These are phyloP conservation scores for Aspergillus pseudoglaucus DNA, from an alignment of 2,329 filamentous ascomycete genomes.

Conservation along the genomic window DNA sequence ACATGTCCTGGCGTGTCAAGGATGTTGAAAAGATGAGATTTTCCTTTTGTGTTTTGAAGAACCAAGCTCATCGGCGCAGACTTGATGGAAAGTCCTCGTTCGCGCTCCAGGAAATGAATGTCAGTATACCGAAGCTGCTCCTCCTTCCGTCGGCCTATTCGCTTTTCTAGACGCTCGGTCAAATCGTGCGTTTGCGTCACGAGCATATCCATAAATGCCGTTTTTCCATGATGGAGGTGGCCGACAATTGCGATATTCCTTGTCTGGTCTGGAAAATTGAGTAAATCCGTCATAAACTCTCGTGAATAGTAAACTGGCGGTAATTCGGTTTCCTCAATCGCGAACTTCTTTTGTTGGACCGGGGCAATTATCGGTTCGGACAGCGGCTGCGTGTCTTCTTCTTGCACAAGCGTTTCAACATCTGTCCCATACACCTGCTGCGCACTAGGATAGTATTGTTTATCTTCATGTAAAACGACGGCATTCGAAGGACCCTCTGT, in stretches of 20 bases:
- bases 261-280: slow-evolving; percentile 93
- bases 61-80: slow-evolving; percentile 90
- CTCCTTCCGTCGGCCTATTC: slow-evolving; percentile 72
- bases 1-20: slow-evolving; percentile 96
- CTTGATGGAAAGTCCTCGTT: slow-evolving; percentile 87
- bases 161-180: slow-evolving; percentile 67
- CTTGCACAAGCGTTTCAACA: slow-evolving; percentile 92
- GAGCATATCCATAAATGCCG: slow-evolving; percentile 96
- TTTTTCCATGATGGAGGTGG: slow-evolving; percentile 96
- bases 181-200: slow-evolving; percentile 93
- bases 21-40: slow-evolving; percentile 91
- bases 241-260: slow-evolving; percentile 88
- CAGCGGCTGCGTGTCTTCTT: slow-evolving; percentile 92
- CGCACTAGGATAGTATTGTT: slow-evolving; percentile 98
- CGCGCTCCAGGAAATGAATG: slow-evolving; percentile 78
- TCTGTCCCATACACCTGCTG: slow-evolving; percentile 90
- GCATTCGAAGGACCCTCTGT: slow-evolving; percentile 88
- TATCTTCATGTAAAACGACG: slow-evolving; percentile 97
- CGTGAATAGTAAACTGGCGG: slow-evolving; percentile 83
- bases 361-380: slow-evolving; percentile 90
- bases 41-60: slow-evolving; percentile 78
- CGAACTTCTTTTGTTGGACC: slow-evolving; percentile 92
- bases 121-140: slow-evolving; percentile 95
- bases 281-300: slow-evolving; percentile 88
- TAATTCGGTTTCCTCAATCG: slow-evolving; percentile 82